A percentile compares a stretch with the other conserved stretches of the same genome.
phyloP scores from a whole-genome alignment of 345 rosid genomes.

The Populus alba region DNA sequence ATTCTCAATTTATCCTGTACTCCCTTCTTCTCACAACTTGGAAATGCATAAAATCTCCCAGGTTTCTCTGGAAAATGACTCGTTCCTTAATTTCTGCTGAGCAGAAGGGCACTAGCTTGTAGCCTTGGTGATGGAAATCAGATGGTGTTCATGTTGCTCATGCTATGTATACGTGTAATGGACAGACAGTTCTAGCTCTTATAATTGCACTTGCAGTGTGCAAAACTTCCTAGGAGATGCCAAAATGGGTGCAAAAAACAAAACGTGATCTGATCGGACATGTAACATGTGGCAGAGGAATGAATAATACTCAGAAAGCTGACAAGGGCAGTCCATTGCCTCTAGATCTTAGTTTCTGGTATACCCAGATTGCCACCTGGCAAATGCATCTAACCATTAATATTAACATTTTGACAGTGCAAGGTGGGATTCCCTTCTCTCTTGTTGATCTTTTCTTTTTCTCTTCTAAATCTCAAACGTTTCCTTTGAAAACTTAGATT shows the following conservation, averaged over 20 bases:
- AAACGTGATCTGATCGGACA: constrained; percentile 18
- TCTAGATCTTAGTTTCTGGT: constrained; percentile 10
- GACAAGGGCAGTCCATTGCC: background rate
- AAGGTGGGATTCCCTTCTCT: no score
- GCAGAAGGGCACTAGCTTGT: background rate
- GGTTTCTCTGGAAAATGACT: background rate
- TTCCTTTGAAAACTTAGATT: no score
- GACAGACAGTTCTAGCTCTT: background rate
- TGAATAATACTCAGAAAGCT: constrained; percentile 11
- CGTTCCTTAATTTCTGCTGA: background rate
- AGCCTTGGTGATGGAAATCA: background rate
- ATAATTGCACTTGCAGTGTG: background rate
- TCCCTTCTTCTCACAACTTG: background rate
- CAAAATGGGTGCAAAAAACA: background rate
- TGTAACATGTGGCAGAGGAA: constrained; percentile 24
- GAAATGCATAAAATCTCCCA: background rate
- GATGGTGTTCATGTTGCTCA: background rate
- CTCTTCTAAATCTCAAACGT: no score
- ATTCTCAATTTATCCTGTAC: background rate
- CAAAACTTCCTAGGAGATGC: constrained; percentile 6
- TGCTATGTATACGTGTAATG: background rate
- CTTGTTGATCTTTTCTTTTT: no score
- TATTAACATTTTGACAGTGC: no score
- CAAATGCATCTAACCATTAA: background rate
- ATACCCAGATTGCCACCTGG: background rate